These are phyloP conservation scores for Zygoascus hellenicus DNA, from an alignment of 1,139 yeast genomes.

Conservation along the genomic window DNA sequence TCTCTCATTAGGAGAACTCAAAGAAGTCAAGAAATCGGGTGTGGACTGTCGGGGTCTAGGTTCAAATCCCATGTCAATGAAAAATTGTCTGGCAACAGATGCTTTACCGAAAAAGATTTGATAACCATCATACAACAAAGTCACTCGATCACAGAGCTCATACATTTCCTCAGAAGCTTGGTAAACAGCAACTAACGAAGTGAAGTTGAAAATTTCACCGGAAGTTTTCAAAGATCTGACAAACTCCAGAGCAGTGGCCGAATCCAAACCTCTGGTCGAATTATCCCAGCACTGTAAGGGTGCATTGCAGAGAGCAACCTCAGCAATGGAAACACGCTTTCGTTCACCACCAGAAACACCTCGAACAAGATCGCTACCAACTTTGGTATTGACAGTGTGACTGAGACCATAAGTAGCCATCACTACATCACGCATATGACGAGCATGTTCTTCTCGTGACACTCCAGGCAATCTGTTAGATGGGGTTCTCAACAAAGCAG, in stretches of 20 bases:
- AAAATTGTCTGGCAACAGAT: slow-evolving; percentile 52
- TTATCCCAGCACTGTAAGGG: slow-evolving; percentile 69
- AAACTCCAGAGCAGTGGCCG: slow-evolving; percentile 74
- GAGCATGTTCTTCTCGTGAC: slow-evolving; percentile 51
- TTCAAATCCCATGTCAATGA: slow-evolving; percentile 60
- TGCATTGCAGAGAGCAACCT: slow-evolving; percentile 56
- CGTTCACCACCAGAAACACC: slow-evolving; percentile 87
- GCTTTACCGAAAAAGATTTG: slow-evolving; percentile 71
- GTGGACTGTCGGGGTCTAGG: slow-evolving; percentile 77
- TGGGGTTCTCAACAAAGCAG: slow-evolving; percentile 62
- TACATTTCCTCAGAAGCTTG: slow-evolving; percentile 80
- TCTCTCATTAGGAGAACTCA: slow-evolving; percentile 71
- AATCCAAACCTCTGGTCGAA: slow-evolving; percentile 69
- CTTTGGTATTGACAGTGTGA: slow-evolving; percentile 64
- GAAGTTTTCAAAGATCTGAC: slow-evolving; percentile 59
- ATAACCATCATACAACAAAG: slow-evolving; percentile 68
- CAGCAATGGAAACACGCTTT: slow-evolving; percentile 75
- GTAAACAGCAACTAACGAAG: slow-evolving; percentile 72
- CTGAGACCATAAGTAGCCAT: slow-evolving; percentile 70
- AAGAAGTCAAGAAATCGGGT: slow-evolving; percentile 73
- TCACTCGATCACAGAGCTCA: slow-evolving; percentile 66
- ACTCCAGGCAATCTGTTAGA: slow-evolving; percentile 57
- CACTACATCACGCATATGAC: slow-evolving; percentile 56
- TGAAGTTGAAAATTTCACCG: slow-evolving; percentile 51
- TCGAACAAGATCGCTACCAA: slow-evolving; percentile 64